Evolutionary conservation across 2,329 filamentous ascomycete species (phyloP).

Genomic region (Hypomyces rosellus): DNA sequence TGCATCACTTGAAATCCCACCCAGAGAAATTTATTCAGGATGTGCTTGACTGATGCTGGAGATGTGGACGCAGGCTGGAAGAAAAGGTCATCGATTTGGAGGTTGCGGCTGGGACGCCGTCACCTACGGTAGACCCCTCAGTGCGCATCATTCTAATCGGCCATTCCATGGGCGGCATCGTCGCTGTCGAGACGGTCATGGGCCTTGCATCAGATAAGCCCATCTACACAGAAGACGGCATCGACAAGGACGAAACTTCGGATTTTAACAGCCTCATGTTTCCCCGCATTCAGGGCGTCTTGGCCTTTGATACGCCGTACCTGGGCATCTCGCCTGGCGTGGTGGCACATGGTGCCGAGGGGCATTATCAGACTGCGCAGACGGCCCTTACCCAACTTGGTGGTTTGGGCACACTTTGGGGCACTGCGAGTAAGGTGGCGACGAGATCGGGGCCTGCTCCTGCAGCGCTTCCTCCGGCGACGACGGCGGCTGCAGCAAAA

Average conservation of each 20-base stretch:
- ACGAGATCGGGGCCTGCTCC: not conserved
- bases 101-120: slow-evolving; percentile 71
- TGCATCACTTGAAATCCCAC: not conserved
- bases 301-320: slow-evolving; percentile 93
- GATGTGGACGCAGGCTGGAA: slow-evolving; percentile 55
- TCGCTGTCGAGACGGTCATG: slow-evolving; percentile 82
- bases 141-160: slow-evolving; percentile 77
- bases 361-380: slow-evolving; percentile 68
- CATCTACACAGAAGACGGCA: slow-evolving; percentile 42
- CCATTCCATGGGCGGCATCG: slow-evolving; percentile 90
- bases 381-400: slow-evolving; percentile 62
- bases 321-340: slow-evolving; percentile 75
- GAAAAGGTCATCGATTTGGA: slow-evolving; percentile 93
- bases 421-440: slow-evolving; percentile 29
- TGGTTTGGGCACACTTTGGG: slow-evolving; percentile 64
- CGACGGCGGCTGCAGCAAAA: slow-evolving; percentile 7
- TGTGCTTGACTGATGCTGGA: not conserved
- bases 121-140: slow-evolving; percentile 78
- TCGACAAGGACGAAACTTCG: slow-evolving; percentile 28
- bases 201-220: slow-evolving; percentile 55
- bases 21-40: too few species aligned
- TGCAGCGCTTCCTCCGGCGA: slow-evolving; percentile 13
- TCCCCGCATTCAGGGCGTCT: slow-evolving; percentile 81
- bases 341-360: slow-evolving; percentile 81
- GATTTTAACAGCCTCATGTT: slow-evolving; percentile 70